Base-by-base conservation (phyloP, 257 asterid species). In the Datura wrightii region DNA sequence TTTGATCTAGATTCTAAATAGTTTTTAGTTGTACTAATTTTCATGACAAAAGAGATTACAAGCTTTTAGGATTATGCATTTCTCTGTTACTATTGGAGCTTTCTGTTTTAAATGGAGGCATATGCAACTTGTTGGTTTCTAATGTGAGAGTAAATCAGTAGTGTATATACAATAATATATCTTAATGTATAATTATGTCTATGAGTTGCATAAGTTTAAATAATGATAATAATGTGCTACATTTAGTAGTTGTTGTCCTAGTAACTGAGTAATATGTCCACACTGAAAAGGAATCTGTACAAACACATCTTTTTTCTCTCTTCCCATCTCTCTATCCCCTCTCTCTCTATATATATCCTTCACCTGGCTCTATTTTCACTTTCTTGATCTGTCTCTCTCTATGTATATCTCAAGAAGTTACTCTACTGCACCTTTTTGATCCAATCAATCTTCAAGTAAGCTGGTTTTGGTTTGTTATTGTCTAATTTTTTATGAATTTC, bases 221-320 rank as follows among this genome's bases (percentile, higher is more conserved):
- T 24, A 24, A 24, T 24, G 31, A 24, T 24, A 24, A 24, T 24
- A 24, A 24, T 24, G 31, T 24, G 0, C 31, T 65, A 65, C 10
- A 48, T 59, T n/a, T 19, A 76, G 60, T 76, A 76, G 62, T 76
- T 48, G 79, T 70, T 24, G 60, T 74, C 37, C 62, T 48, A 48
- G 81, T 76, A 76, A 76, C 82, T 14, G 82, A 76, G 82, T 76
- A 76, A 76, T 76, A 76, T 52, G 63, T 31, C 50, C 63, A 52
- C 63, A 76, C 82, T 50, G 82, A 76, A 76, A 76, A 50, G 62
- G 82, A 62, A 31, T 76, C 63, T 76, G 82, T 76, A 76, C 46
- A 52, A 31, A 76, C 44, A 36, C 46, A 36, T 31, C 52, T 37
- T 31, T 67, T 15, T 39, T 15, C 19, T 8, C 54, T 70, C 15